Percentiles rank a stretch among this genome's conserved stretches.
Evolutionary conservation across 192 early-diverging fungal genomes (phyloP).

Genomic region (Backusella australiensis): DNA sequence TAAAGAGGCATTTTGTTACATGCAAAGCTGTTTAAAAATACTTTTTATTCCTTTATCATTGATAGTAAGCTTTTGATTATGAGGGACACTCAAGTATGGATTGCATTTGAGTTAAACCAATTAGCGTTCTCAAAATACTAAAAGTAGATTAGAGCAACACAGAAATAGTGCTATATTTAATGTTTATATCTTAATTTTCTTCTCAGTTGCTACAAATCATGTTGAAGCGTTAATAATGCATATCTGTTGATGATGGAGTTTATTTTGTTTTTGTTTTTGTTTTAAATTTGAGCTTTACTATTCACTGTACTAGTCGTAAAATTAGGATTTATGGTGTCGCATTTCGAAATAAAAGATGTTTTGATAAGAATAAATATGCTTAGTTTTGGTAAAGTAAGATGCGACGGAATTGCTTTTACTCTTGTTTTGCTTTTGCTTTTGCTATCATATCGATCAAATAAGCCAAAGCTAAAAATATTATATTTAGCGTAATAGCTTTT

Average conservation of each 20-base stretch:
- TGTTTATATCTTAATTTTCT: neutral
- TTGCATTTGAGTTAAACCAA: neutral
- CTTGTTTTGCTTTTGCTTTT: neutral
- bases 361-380: neutral
- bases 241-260: neutral
- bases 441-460: neutral
- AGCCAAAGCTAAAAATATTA: neutral
- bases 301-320: neutral
- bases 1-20: neutral
- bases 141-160: neutral
- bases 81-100: neutral
- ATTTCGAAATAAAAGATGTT: neutral
- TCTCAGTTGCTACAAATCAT: constrained; percentile 5
- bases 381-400: neutral
- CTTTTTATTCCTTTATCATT: neutral
- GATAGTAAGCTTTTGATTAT: neutral
- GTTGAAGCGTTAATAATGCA: neutral
- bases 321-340: neutral
- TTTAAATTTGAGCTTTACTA: neutral
- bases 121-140: neutral
- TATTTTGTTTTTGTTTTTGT: neutral
- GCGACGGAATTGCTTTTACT: neutral
- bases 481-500: neutral
- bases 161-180: neutral
- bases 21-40: neutral